Evolutionary conservation across 176 grass and related monocot species (phyloP).

Genomic region (Dendrocalamus sinicus): DNA sequence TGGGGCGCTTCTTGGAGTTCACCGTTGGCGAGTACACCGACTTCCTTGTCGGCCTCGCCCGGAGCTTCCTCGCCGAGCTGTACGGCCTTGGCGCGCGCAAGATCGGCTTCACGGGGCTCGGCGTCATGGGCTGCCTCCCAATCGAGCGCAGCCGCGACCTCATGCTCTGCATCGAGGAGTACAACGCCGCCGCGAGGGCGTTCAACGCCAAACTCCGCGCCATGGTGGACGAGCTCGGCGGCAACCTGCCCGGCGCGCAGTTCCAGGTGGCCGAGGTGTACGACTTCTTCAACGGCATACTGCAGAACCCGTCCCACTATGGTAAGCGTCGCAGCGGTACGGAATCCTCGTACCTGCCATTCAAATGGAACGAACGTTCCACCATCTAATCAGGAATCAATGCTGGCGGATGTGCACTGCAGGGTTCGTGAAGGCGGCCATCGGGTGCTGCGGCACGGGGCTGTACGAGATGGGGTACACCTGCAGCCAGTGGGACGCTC

Average conservation of each 20-base stretch:
- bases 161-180: conserved; percentile 49
- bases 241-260: conserved; percentile 43
- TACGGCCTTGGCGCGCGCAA: conserved; percentile 70
- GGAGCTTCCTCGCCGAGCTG: conserved; percentile 50
- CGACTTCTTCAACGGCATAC: conserved; percentile 39
- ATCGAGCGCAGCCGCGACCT: conserved; percentile 41
- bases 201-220: conserved; percentile 56
- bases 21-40: conserved; percentile 50
- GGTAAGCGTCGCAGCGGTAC: conserved; percentile 14
- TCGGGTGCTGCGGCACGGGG: conserved; percentile 58
- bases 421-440: conserved; percentile 53
- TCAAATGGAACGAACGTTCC: no score
- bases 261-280: conserved; percentile 58
- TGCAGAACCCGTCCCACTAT: conserved; percentile 41
- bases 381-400: background rate
- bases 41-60: conserved; percentile 50
- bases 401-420: background rate
- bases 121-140: conserved; percentile 61
- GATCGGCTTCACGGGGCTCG: conserved; percentile 63
- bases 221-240: conserved; percentile 41
- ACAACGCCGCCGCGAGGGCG: conserved; percentile 53
- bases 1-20: conserved; percentile 53
- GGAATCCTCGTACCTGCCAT: no score
- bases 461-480: conserved; percentile 52
- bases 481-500: conserved; percentile 49